These are phyloP conservation scores for Pythium vanterpoolii DNA, from an alignment of 352 stramenopile species.

Conservation along the genomic window DNA sequence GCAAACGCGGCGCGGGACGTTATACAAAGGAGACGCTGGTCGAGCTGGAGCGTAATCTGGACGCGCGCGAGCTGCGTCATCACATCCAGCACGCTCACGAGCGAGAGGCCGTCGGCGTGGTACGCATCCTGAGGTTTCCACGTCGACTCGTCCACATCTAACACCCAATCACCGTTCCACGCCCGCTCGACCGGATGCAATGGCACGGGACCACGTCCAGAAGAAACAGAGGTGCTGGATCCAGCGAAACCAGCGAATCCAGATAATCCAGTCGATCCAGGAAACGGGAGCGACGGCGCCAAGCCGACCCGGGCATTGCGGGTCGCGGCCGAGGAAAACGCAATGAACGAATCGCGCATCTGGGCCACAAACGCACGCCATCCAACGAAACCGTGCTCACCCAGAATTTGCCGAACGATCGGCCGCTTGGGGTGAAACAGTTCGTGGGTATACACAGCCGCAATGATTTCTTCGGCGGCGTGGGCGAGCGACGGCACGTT, in stretches of 20 bases:
- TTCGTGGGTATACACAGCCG: conserved; percentile 53
- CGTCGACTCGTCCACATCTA: conserved; percentile 41
- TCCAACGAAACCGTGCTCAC: conserved; percentile 45
- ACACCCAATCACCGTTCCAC: conserved; percentile 53
- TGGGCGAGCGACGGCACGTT: conserved; percentile 35
- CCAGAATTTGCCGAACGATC: conserved; percentile 45
- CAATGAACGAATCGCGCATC: conserved; percentile 63
- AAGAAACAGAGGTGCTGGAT: no score
- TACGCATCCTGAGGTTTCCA: conserved; percentile 31
- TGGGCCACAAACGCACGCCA: conserved; percentile 61
- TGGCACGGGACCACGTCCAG: conserved; percentile 13
- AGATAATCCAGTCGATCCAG: no score
- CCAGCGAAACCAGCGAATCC: no score
- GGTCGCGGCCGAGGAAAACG: conserved; percentile 10
- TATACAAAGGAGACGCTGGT: conserved; percentile 34
- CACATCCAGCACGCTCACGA: conserved; percentile 41
- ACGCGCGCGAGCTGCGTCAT: conserved; percentile 47
- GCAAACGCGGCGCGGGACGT: conserved; percentile 29
- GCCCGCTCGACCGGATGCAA: conserved; percentile 31
- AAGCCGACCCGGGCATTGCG: not conserved
- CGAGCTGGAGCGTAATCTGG: conserved; percentile 38
- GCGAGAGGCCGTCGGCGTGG: conserved; percentile 26
- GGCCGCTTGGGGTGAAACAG: conserved; percentile 41
- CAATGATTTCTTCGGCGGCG: conserved; percentile 60
- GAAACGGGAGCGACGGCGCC: not conserved